Evolutionary conservation across 305 asterid species (phyloP).

Genomic region (Striga hermonthica): DNA sequence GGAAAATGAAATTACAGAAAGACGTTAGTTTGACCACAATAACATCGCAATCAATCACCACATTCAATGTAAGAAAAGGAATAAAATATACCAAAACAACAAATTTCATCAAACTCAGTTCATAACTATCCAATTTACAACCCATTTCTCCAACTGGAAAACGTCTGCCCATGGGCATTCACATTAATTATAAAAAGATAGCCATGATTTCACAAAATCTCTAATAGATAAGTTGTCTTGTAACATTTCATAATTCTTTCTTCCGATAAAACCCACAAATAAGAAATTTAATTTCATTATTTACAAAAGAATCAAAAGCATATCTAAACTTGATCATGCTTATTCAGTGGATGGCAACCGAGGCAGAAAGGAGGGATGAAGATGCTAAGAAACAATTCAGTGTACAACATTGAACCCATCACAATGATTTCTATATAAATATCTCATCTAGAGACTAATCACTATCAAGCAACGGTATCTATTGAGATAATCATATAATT

Average conservation of each 20-base stretch:
- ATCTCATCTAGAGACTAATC: too few relatives aligned
- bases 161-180: neutral
- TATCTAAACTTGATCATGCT: neutral
- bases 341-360: neutral
- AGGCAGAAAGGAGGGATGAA: neutral
- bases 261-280: neutral
- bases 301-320: neutral
- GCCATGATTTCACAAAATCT: conserved; percentile 6
- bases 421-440: too few relatives aligned
- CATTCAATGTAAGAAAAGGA: conserved; percentile 1
- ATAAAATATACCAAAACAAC: neutral
- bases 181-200: neutral
- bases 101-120: conserved; percentile 5
- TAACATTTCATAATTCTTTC: neutral
- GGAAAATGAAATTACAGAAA: conserved; percentile 11
- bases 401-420: too few relatives aligned
- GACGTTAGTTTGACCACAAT: neutral
- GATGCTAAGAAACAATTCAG: neutral
- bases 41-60: neutral
- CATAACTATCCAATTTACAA: neutral
- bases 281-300: neutral
- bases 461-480: neutral
- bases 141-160: conserved; percentile 3
- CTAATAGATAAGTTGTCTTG: neutral
- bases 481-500: neutral